Evolutionary conservation across 2,329 filamentous ascomycete genomes (phyloP).

Genomic region (Penicillium sp.): DNA sequence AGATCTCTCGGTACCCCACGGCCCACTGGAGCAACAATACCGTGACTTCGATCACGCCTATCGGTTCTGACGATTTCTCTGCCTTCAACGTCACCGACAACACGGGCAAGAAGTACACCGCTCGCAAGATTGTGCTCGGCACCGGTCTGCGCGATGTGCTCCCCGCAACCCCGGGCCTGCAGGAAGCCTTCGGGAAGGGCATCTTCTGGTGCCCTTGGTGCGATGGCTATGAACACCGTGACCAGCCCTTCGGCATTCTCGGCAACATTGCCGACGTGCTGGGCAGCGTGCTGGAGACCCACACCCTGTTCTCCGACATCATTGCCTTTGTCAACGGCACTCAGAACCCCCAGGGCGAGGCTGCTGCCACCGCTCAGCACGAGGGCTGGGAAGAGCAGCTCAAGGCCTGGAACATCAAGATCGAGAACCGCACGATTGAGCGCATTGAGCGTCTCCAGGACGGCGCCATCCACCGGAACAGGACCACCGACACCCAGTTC

Average conservation of each 20-base stretch:
- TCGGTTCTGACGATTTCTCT: conserved; percentile 35
- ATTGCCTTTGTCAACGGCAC: conserved; percentile 58
- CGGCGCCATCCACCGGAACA: conserved; percentile 27
- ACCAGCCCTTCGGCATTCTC: conserved; percentile 54
- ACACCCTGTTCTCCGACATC: conserved; percentile 53
- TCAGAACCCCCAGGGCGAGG: conserved; percentile 45
- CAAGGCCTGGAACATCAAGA: conserved; percentile 45
- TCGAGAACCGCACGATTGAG: conserved; percentile 55
- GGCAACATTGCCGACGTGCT: conserved; percentile 44
- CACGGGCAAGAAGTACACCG: conserved; percentile 37
- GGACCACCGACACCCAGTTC: conserved; percentile 37
- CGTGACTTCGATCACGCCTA: conserved; percentile 23
- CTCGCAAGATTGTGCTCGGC: conserved; percentile 54
- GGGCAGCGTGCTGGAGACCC: conserved; percentile 48
- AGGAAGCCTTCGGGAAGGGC: conserved; percentile 54
- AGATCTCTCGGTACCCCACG: conserved; percentile 50
- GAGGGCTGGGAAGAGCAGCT: conserved; percentile 50
- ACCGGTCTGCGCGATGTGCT: conserved; percentile 55
- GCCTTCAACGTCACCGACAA: conserved; percentile 45
- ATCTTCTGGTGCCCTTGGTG: conserved; percentile 63
- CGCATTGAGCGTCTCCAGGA: conserved; percentile 46
- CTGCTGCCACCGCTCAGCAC: conserved; percentile 36
- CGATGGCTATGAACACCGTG: conserved; percentile 57
- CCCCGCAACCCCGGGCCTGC: conserved; percentile 51
- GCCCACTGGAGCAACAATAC: conserved; percentile 50